These are phyloP conservation scores for Paraglomus occultum DNA, from an alignment of 192 early-diverging fungal genomes.

Conservation along the genomic window DNA sequence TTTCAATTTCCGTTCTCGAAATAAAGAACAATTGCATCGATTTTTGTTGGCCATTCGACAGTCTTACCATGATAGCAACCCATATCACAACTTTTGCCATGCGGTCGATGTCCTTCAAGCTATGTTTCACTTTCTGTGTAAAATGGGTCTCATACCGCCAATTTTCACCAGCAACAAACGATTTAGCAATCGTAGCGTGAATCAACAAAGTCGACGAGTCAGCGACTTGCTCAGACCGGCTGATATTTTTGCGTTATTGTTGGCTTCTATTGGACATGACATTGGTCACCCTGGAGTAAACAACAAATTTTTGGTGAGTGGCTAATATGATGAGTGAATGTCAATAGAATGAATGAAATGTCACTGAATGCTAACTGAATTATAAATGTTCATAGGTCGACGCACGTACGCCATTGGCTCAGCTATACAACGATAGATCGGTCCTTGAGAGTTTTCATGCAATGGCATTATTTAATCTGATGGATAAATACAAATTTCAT, in stretches of 20 bases:
- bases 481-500: conserved; percentile 58
- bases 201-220: conserved; percentile 42
- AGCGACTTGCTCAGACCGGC: conserved; percentile 48
- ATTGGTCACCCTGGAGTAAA: conserved; percentile 92
- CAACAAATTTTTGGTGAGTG: conserved; percentile 82
- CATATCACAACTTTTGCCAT: conserved; percentile 95
- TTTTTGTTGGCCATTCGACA: conserved; percentile 54
- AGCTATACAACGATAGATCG: conserved; percentile 90
- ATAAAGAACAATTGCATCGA: conserved; percentile 46
- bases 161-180: conserved; percentile 35
- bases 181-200: neutral
- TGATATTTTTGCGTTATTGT: conserved; percentile 71
- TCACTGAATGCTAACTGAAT: neutral
- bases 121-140: conserved; percentile 77
- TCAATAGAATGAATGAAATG: neutral
- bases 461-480: conserved; percentile 65
- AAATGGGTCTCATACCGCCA: conserved; percentile 54
- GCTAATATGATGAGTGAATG: neutral
- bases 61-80: conserved; percentile 65
- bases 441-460: conserved; percentile 95
- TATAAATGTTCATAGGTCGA: conserved; percentile 48
- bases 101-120: conserved; percentile 94
- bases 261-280: conserved; percentile 79
- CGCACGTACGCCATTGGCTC: conserved; percentile 75
- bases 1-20: conserved; percentile 1